Evolutionary conservation across 148 eudicot species (phyloP).

Genomic region (Rhododendron ferrugineum): DNA sequence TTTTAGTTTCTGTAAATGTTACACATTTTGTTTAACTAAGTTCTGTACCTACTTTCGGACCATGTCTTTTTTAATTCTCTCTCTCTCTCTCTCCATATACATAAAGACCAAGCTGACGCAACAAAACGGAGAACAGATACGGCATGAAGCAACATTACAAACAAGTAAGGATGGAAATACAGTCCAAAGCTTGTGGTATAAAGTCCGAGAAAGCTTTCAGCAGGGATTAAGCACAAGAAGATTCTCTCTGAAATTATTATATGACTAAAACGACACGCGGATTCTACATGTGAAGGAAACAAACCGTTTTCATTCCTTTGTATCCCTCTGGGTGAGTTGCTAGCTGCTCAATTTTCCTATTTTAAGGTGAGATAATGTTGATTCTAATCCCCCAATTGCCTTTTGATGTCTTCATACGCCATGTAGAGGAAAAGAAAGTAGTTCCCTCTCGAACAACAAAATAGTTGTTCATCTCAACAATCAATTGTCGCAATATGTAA

Average conservation of each 20-base stretch:
- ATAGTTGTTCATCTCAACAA: too few relatives aligned
- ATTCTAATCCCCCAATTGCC: neutral
- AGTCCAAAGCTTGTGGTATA: neutral
- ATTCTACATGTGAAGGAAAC: too few relatives aligned
- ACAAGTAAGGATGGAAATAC: too few relatives aligned
- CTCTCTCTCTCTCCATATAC: neutral
- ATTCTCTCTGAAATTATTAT: neutral
- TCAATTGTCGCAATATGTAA: too few relatives aligned
- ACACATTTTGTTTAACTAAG: neutral
- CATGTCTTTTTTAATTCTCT: neutral
- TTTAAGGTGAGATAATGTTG: neutral
- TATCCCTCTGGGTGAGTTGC: neutral
- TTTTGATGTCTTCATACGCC: neutral
- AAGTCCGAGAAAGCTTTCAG: neutral
- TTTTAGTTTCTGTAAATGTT: neutral
- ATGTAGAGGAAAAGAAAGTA: neutral
- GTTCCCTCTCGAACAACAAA: too few relatives aligned
- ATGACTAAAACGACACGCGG: neutral
- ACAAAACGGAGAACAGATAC: too few relatives aligned
- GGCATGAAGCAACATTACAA: too few relatives aligned
- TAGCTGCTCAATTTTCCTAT: neutral
- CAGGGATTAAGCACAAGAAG: neutral
- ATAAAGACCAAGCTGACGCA: too few relatives aligned
- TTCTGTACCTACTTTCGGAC: neutral
- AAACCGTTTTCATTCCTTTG: too few relatives aligned